phyloP scores from a whole-genome alignment of 164 flowering plant species.

The Saururus chinensis region DNA sequence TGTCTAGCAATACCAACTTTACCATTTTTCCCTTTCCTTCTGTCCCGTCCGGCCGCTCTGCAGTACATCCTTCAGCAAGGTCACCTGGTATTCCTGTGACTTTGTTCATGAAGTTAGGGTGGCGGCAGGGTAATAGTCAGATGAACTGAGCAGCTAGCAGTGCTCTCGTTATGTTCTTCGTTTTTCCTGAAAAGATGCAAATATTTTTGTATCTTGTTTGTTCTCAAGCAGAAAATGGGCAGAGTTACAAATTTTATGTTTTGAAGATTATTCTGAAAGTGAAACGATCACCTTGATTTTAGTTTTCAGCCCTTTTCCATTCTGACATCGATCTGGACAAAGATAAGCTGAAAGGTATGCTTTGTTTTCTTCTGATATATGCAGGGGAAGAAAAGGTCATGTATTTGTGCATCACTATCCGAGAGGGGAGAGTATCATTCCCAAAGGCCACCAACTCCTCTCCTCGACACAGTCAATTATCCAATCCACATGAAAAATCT shows the following conservation, averaged over 20 bases:
- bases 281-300: not conserved
- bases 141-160: too few relatives aligned
- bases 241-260: too few relatives aligned
- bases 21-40: not conserved
- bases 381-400: constrained; percentile 46
- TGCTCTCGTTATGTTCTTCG: too few relatives aligned
- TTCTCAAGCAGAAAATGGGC: too few relatives aligned
- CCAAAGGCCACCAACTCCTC: constrained; percentile 85
- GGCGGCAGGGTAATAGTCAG: not conserved
- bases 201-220: too few relatives aligned
- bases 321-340: not conserved
- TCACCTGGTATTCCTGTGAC: not conserved
- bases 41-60: not conserved
- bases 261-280: too few relatives aligned
- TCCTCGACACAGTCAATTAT: constrained; percentile 87
- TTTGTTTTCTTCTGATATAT: constrained; percentile 19
- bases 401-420: constrained; percentile 56
- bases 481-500: constrained; percentile 99
- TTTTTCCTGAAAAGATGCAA: too few relatives aligned
- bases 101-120: not conserved
- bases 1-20: not conserved
- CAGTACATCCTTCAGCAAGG: not conserved
- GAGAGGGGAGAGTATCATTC: constrained; percentile 75
- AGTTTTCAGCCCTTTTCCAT: constrained; percentile 4
- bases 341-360: constrained; percentile 14